A percentile compares a stretch with the other conserved stretches of the same genome.
These are phyloP conservation scores for Penicillium digitatum DNA, from an alignment of 2,329 filamentous ascomycete genomes.

Conservation along the genomic window DNA sequence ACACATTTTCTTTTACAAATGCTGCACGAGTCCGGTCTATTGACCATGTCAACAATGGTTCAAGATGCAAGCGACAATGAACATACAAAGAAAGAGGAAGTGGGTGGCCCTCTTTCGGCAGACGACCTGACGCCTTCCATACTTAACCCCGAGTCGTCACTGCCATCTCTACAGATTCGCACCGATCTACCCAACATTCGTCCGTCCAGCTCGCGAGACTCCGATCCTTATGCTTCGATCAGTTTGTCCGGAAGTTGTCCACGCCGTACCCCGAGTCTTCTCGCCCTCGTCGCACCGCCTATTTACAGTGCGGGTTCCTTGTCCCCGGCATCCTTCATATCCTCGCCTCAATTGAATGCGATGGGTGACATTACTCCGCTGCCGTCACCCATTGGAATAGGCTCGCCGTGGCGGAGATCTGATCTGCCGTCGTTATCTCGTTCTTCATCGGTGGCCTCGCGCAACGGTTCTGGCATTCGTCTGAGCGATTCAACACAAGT, in stretches of 20 bases:
- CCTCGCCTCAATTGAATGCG: slow-evolving; percentile 69
- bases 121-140: slow-evolving; percentile 11
- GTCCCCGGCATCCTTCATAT: slow-evolving; percentile 62
- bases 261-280: slow-evolving; percentile 44
- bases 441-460: slow-evolving; percentile 40
- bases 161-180: slow-evolving; percentile 35
- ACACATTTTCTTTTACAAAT: neutral
- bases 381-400: slow-evolving; percentile 62
- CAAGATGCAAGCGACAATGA: slow-evolving; percentile 17
- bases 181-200: slow-evolving; percentile 30
- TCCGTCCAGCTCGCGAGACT: slow-evolving; percentile 30
- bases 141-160: slow-evolving; percentile 10
- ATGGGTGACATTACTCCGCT: slow-evolving; percentile 77
- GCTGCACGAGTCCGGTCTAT: neutral
- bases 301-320: slow-evolving; percentile 44
- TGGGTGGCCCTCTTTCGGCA: slow-evolving; percentile 1
- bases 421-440: slow-evolving; percentile 46
- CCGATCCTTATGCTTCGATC: slow-evolving; percentile 34
- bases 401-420: slow-evolving; percentile 50
- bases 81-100: neutral
- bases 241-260: slow-evolving; percentile 40
- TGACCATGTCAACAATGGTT: slow-evolving; percentile 2
- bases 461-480: slow-evolving; percentile 37
- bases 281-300: slow-evolving; percentile 36
- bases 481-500: slow-evolving; percentile 37